Evolutionary conservation across 192 early-diverging fungal genomes (phyloP).

Genomic region (Bifiguratus adelaidae): DNA sequence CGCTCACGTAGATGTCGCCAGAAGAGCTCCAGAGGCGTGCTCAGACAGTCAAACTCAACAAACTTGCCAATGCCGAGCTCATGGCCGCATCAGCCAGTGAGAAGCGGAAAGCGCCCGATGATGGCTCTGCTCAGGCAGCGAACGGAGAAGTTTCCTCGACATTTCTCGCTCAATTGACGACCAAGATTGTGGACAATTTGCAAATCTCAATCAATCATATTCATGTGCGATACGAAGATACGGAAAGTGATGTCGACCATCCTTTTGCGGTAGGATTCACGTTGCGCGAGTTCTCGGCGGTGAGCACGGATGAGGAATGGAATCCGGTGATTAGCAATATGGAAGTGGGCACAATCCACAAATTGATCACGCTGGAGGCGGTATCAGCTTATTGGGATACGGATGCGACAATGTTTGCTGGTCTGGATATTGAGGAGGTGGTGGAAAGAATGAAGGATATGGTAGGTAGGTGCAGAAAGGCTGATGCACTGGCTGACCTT

Average conservation of each 20-base stretch:
- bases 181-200: slow-evolving; percentile 94
- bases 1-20: slow-evolving; percentile 54
- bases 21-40: slow-evolving; percentile 67
- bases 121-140: too few species aligned
- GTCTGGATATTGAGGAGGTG: slow-evolving; percentile 32
- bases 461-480: slow-evolving; percentile 19
- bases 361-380: slow-evolving; percentile 65
- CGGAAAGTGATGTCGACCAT: slow-evolving; percentile 59
- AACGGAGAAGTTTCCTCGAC: too few species aligned
- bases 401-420: slow-evolving; percentile 47
- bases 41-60: slow-evolving; percentile 72
- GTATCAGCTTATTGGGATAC: slow-evolving; percentile 89
- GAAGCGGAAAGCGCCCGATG: slow-evolving; percentile 28
- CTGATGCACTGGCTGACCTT: neutral
- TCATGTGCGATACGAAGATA: slow-evolving; percentile 93
- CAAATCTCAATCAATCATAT: slow-evolving; percentile 94
- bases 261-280: slow-evolving; percentile 87
- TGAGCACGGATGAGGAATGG: slow-evolving; percentile 85
- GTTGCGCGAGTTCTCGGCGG: slow-evolving; percentile 79
- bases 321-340: slow-evolving; percentile 69
- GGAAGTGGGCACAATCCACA: slow-evolving; percentile 72
- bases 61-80: slow-evolving; percentile 69
- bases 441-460: slow-evolving; percentile 27
- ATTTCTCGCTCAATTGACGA: slow-evolving; percentile 82
- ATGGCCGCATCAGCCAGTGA: slow-evolving; percentile 22